Evolutionary conservation across 2,329 filamentous ascomycete species (phyloP), one percentile per base, ranked within the genome.

Genomic region (Diplodia scrobiculata): DNA sequence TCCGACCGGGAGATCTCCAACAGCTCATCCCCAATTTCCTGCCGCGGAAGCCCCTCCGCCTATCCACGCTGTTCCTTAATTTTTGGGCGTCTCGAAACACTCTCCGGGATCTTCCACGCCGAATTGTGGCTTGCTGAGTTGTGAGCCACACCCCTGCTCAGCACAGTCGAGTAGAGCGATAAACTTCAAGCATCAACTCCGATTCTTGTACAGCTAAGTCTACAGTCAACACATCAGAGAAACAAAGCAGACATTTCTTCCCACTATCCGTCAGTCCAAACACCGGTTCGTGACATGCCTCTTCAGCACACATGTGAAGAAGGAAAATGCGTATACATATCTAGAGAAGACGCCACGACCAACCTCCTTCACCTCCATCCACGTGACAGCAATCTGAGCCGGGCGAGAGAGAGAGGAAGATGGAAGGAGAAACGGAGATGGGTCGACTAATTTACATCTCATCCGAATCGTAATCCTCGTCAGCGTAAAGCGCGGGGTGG

Each of bases 381-480:
- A n/a, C 27, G 14, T 4, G 14, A 53, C 32, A 41, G 32, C 54
- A 29, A 45, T 58, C 19, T 58, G n/a, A 27, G 25, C 19, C 54
- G 32, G 34, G 21, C 19, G 50, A 45, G 41, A 45, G 10, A 19
- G 5, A n/a, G 2, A 36, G 29, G 1, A 34, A 29, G 21, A 29
- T 5, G 1, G 5, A 7, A 6, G 29, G 5, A 7, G 29, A 62
- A 19, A 19, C 17, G 19, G 27, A 47, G 9, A 17, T 21, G 25
- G 48, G 47, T 27, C 34, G 19, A 17, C 36, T 45, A 51, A 63
- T 53, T 51, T 45, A 65, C 52, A 65, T 38, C 21, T 91, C 89
- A 63, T 92, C 90, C 36, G 87, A 90, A 73, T 94, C 91, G 69
- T 88, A 87, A 69, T 87, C 90, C 54, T 94, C 90, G 70, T 95